Conservation (phyloP, 192 early-diverging fungal genomes). For the Entophlyctis luteolus region DNA sequence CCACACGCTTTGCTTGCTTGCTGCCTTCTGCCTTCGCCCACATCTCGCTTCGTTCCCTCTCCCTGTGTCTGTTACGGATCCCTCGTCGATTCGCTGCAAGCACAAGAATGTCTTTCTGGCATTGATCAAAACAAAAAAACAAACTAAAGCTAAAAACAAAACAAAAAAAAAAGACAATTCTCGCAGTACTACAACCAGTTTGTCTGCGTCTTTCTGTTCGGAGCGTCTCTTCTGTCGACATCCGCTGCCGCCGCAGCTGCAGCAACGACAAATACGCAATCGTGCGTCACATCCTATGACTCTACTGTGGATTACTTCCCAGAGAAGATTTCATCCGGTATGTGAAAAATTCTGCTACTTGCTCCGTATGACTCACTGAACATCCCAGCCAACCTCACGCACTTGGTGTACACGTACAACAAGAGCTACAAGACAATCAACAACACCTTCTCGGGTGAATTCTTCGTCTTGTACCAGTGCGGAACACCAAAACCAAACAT, state of each 20-base stretch:
- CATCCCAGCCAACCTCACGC: slow-evolving; percentile 15
- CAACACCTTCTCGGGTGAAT: slow-evolving; percentile 30
- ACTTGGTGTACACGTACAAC: slow-evolving; percentile 31
- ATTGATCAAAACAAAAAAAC: too few relatives aligned
- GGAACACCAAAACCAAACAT: slow-evolving; percentile 39
- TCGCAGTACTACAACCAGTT: slow-evolving; percentile 7
- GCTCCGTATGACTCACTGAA: neutral
- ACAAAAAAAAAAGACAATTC: neutral
- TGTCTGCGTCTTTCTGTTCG: slow-evolving; percentile 5
- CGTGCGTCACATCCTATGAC: slow-evolving; percentile 19
- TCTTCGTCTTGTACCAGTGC: slow-evolving; percentile 44
- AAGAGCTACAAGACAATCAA: slow-evolving; percentile 46
- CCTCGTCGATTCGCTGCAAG: too few relatives aligned
- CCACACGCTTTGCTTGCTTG: too few relatives aligned
- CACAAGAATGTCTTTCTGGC: too few relatives aligned
- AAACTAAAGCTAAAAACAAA: too few relatives aligned
- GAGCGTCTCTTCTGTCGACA: neutral
- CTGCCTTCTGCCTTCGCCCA: too few relatives aligned
- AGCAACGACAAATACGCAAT: neutral
- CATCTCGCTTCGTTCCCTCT: too few relatives aligned
- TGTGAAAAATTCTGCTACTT: slow-evolving; percentile 2
- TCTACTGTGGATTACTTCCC: slow-evolving; percentile 31
- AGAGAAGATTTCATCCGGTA: slow-evolving; percentile 25
- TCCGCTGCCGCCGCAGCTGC: slow-evolving; percentile 5
- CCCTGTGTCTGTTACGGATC: too few relatives aligned